These are phyloP conservation scores for Wallacemonas collosoma DNA, from an alignment of 208 protist genomes.

Conservation along the genomic window DNA sequence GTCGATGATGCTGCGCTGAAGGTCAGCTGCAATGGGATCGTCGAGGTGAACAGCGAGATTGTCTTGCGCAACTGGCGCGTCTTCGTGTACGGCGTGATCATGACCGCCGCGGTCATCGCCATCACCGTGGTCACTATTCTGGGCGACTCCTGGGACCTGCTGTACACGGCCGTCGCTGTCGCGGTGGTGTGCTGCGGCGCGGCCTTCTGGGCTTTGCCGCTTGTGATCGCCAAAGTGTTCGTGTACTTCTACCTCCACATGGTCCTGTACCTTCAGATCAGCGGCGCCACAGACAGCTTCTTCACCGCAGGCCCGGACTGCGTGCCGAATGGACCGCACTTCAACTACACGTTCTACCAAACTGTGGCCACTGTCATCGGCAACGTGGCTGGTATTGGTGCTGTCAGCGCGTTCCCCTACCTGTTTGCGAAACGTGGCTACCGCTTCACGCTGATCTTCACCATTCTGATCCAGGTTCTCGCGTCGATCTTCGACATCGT, in stretches of 20 bases:
- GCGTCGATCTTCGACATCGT: slow-evolving; percentile 70
- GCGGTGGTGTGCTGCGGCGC: slow-evolving; percentile 18
- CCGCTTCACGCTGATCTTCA: slow-evolving; percentile 54
- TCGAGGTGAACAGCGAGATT: slow-evolving; percentile 52
- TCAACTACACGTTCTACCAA: slow-evolving; percentile 68
- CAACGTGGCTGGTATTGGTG: slow-evolving; percentile 49
- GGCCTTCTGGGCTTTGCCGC: slow-evolving; percentile 38
- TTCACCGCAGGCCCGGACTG: slow-evolving; percentile 48
- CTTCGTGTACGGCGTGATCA: slow-evolving; percentile 37
- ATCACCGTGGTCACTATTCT: slow-evolving; percentile 44
- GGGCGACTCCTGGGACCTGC: slow-evolving; percentile 25
- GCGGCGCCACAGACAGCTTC: slow-evolving; percentile 61
- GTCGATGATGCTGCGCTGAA: slow-evolving; percentile 16
- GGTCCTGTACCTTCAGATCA: slow-evolving; percentile 56
- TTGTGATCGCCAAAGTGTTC: slow-evolving; percentile 36
- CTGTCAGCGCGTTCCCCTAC: slow-evolving; percentile 47
- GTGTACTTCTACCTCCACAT: slow-evolving; percentile 37
- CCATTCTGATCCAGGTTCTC: slow-evolving; percentile 44
- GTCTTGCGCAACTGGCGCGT: slow-evolving; percentile 36
- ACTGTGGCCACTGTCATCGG: slow-evolving; percentile 44
- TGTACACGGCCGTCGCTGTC: slow-evolving; percentile 29
- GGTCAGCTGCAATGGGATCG: slow-evolving; percentile 28
- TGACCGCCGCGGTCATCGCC: slow-evolving; percentile 36
- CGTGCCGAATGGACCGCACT: slow-evolving; percentile 62
- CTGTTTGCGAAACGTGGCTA: slow-evolving; percentile 57